These are phyloP conservation scores for Leucoagaricus sp. DNA, from an alignment of 1,284 basidiomycete species.

Conservation along the genomic window DNA sequence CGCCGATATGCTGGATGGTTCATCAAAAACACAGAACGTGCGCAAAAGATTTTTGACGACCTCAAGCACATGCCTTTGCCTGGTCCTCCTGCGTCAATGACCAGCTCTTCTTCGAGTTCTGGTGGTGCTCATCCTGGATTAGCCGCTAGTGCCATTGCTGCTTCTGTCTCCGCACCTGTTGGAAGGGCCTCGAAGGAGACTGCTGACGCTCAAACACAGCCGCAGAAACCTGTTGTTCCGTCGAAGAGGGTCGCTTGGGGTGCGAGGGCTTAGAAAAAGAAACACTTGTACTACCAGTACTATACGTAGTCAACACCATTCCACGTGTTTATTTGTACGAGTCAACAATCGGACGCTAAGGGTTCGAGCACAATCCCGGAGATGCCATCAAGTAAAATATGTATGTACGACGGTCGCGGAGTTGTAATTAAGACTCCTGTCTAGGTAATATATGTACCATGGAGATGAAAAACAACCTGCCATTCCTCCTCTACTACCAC, in stretches of 20 bases:
- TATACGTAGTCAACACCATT: no score
- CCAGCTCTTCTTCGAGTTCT: conserved; percentile 21
- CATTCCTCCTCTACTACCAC: no score
- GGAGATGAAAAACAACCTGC: no score
- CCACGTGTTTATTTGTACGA: no score
- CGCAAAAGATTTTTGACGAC: conserved; percentile 82
- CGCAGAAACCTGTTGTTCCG: background rate
- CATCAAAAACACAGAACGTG: conserved; percentile 91
- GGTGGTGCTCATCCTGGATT: conserved; percentile 23
- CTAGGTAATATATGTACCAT: no score
- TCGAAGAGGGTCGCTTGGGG: conserved; percentile 60
- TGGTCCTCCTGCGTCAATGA: conserved; percentile 19
- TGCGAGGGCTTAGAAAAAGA: conserved; percentile 34
- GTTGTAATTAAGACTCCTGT: no score
- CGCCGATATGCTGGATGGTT: conserved; percentile 96
- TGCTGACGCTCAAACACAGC: conserved; percentile 29
- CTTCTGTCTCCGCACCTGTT: conserved; percentile 23
- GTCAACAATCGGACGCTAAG: no score
- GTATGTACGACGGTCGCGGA: no score
- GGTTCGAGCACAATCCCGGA: no score
- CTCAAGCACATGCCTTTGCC: conserved; percentile 68
- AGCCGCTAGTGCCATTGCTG: conserved; percentile 23
- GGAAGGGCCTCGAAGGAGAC: conserved; percentile 10
- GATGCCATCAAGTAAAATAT: no score
- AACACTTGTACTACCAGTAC: background rate